Base-by-base conservation (phyloP, 257 asterid genomes). In the Fraxinus quadrangulata region DNA sequence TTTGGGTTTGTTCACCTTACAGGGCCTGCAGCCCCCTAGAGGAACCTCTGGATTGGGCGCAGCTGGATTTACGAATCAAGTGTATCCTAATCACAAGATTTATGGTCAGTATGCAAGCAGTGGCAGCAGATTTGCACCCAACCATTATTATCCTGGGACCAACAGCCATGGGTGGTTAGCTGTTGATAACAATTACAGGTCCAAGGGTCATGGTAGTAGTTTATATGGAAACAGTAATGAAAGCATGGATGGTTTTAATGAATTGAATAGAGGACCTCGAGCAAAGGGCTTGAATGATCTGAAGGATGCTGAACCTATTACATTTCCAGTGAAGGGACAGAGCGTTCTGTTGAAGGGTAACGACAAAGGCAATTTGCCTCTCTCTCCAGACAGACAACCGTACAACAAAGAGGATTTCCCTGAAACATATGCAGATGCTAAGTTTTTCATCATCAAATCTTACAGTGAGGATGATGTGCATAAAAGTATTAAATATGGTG, bases 401-500 rank as follows among this genome's bases (percentile, higher is more conserved):
- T 85, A 78, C 76, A 85, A 83, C 77, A 79, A 42, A 67, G 84
- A 78, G 6, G 89, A 83, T 76, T 85, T 85, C 36, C 81, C 85
- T 8, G 82, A 81, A 37, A 72, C 75, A 16, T 72, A 75, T 72
- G 40, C 77, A 28, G 85, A 83, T 76, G 87, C 89, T 16, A 85
- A 75, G 72, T 85, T 85, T 73, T 85, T 83, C 49, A 74, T 85
- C 45, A 85, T 85, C 23, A 85, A 85, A 77, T 85, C 89, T 4
- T 85, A 85, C 59, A 85, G 85, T 45, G 89, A 86, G 85, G 89
- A 86, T 61, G 89, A 83, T 67, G 83, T 86, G 73, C 89, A 86
- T 34, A 86, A 86, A 51, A 83, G 89, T 80, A 83, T 86, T 6
- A 86, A 86, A 70, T 86, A 86, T 45, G 77, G 83, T 36, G 80